phyloP scores from a whole-genome alignment of 164 flowering plant species.

The Chimonanthus salicifolius region DNA sequence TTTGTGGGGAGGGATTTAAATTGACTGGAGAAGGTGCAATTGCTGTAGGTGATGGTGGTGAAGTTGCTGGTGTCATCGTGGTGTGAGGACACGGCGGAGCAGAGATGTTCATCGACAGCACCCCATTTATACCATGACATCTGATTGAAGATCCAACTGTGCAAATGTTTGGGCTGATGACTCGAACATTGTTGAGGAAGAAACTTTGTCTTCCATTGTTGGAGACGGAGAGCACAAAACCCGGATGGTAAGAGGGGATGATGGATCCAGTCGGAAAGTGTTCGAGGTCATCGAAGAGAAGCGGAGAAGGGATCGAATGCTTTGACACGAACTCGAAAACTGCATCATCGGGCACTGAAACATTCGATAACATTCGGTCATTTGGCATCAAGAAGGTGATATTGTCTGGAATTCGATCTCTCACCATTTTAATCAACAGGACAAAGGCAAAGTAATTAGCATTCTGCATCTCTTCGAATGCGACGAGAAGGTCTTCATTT shows the following conservation, averaged over 20 bases:
- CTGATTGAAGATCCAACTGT: slow-evolving; percentile 46
- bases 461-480: slow-evolving; percentile 62
- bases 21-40: no score
- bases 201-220: slow-evolving; percentile 49
- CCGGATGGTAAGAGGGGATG: slow-evolving; percentile 45
- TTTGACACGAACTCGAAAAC: slow-evolving; percentile 49
- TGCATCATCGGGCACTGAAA: slow-evolving; percentile 16
- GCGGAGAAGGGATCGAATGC: slow-evolving; percentile 68
- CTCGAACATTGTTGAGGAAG: slow-evolving; percentile 48
- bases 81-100: no score
- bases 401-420: slow-evolving; percentile 32
- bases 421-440: slow-evolving; percentile 59
- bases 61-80: no score
- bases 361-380: slow-evolving; percentile 43
- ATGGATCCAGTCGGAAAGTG: slow-evolving; percentile 59
- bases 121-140: slow-evolving; percentile 85
- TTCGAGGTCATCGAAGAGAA: slow-evolving; percentile 48
- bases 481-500: slow-evolving; percentile 30
- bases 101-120: slow-evolving; percentile 13
- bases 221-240: slow-evolving; percentile 33
- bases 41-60: no score
- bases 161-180: slow-evolving; percentile 71
- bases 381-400: slow-evolving; percentile 87
- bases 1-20: no score
- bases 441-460: slow-evolving; percentile 77